Evolutionary conservation across 345 rosid species (phyloP).

Genomic region (Cardamine chenopodiifolia): DNA sequence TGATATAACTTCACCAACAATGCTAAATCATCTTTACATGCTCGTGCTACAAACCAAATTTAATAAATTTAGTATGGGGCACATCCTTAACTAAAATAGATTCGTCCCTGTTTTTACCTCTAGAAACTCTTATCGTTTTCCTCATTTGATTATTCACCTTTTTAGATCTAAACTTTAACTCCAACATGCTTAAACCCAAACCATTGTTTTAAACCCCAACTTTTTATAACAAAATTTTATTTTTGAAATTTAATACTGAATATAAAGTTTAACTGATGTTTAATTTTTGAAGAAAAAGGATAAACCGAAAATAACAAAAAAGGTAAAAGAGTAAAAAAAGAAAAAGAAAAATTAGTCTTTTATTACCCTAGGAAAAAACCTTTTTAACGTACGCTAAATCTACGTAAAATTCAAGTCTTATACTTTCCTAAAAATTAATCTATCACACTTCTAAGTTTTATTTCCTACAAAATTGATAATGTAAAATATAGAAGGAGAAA

Average conservation of each 20-base stretch:
- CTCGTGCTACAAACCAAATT: too few relatives aligned
- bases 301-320: background rate
- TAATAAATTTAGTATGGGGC: too few relatives aligned
- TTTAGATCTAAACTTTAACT: background rate
- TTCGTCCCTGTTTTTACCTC: too few relatives aligned
- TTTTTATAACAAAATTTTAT: background rate
- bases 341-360: too few relatives aligned
- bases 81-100: too few relatives aligned
- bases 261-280: background rate
- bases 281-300: background rate
- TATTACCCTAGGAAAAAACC: background rate
- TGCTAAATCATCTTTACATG: too few relatives aligned
- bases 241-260: too few relatives aligned
- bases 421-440: background rate
- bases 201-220: background rate
- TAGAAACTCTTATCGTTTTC: too few relatives aligned
- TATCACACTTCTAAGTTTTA: background rate
- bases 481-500: slow-evolving; percentile 3
- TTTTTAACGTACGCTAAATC: background rate
- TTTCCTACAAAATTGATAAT: background rate
- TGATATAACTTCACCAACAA: too few relatives aligned
- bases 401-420: background rate
- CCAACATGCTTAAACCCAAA: background rate
- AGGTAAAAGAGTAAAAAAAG: too few relatives aligned
- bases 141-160: background rate